Base-by-base conservation (phyloP, 495 filamentous ascomycete genomes). In the Neurospora sp. region DNA sequence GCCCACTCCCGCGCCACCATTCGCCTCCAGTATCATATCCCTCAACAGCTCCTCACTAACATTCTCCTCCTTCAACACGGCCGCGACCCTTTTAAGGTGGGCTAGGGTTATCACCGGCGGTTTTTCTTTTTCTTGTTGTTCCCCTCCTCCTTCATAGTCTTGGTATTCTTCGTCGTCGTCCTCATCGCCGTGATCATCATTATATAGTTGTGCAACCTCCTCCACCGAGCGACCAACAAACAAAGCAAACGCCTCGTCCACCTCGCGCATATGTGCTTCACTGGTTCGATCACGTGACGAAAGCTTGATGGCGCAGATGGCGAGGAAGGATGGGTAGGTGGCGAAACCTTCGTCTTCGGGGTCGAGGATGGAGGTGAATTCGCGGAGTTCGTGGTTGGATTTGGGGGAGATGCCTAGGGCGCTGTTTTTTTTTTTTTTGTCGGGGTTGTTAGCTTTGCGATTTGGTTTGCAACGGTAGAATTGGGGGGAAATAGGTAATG, bases 1-100 rank as follows among this genome's bases (percentile, higher is more conserved):
- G 39, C 85, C 86, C 9, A 94, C 85, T 14, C 91, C 91, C 7
- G 83, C 88, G 4, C 92, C 93, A 1, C 91, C 94, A 81, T 94
- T 97, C 74, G 93, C 96, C 85, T 98, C 96, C 45, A 91, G 78
- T 61, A 99, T 90, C 96, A 99, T 99, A 85, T 97, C 93, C 81
- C 85, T 87, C 75, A 99, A 81, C 79, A 97, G 76, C 27, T 92
- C 88, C 76, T 98, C 96, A 20, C 86, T 86, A 39, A 97, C 89
- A 74, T 92, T 87, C 76, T 97, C 93, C 80, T 96, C 91, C 80
- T 92, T 90, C 77, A 99, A 80, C 73, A 93, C 88, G 76, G 86
- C 89, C 70, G 95, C 94, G 71, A 98, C 89, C 77, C 92, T 85
- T 80, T 86, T 88, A 79, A 99, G 82, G 79, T 95, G 89, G 27